phyloP scores from a whole-genome alignment of 2,329 filamentous ascomycete genomes.

The Parafenestella ontariensis region DNA sequence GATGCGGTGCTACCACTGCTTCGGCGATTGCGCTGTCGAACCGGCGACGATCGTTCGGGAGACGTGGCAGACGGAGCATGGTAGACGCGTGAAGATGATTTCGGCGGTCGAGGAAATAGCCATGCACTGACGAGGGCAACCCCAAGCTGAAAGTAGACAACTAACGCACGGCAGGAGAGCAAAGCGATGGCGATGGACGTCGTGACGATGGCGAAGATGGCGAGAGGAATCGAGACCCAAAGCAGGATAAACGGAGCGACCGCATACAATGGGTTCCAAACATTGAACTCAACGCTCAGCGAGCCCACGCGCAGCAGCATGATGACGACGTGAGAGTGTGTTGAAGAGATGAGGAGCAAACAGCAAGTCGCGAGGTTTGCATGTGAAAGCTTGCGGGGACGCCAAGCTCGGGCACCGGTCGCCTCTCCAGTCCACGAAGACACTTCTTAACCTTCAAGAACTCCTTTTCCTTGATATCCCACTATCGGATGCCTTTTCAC shows the following conservation, averaged over 20 bases:
- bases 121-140: slow-evolving; percentile 49
- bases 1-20: slow-evolving; percentile 33
- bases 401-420: slow-evolving; percentile 11
- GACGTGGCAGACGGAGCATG: slow-evolving; percentile 13
- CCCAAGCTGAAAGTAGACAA: slow-evolving; percentile 53
- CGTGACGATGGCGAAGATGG: slow-evolving; percentile 48
- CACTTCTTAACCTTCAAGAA: background rate
- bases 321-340: background rate
- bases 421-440: background rate
- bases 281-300: slow-evolving; percentile 21
- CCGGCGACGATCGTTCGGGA: slow-evolving; percentile 31
- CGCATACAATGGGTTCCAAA: slow-evolving; percentile 42
- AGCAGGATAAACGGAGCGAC: slow-evolving; percentile 47
- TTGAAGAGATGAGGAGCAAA: background rate
- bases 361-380: slow-evolving; percentile 4
- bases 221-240: slow-evolving; percentile 49
- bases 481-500: background rate
- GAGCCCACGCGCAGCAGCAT: slow-evolving; percentile 25
- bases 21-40: slow-evolving; percentile 32
- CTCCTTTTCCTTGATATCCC: background rate
- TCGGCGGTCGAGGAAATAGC: slow-evolving; percentile 36
- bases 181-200: slow-evolving; percentile 49
- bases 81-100: slow-evolving; percentile 15
- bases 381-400: slow-evolving; percentile 29
- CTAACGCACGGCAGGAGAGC: slow-evolving; percentile 48